These are phyloP conservation scores for Cladophialophora immunda DNA, from an alignment of 2,329 filamentous ascomycete genomes.

Conservation along the genomic window DNA sequence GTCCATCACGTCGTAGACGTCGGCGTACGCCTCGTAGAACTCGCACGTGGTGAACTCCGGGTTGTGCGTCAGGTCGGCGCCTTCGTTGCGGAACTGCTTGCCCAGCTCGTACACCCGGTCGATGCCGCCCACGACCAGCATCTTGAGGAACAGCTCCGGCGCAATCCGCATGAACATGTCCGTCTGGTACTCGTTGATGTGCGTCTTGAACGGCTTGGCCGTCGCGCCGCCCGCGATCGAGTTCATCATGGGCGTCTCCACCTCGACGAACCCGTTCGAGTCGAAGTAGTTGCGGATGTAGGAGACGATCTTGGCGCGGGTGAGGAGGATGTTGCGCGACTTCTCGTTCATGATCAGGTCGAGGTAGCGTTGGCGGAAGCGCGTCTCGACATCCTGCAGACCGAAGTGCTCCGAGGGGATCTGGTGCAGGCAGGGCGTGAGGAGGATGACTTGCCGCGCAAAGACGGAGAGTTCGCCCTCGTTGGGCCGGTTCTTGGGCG, in stretches of 20 bases:
- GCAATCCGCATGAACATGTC: slow-evolving; percentile 95
- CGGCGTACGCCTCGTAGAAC: slow-evolving; percentile 94
- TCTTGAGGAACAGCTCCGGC: slow-evolving; percentile 96
- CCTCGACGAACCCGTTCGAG: slow-evolving; percentile 85
- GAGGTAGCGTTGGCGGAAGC: slow-evolving; percentile 91
- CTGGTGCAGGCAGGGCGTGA: slow-evolving; percentile 91
- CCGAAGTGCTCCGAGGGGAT: slow-evolving; percentile 91
- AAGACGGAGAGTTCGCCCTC: slow-evolving; percentile 95
- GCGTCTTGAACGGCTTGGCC: slow-evolving; percentile 91
- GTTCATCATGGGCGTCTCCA: slow-evolving; percentile 98
- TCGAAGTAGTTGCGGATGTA: slow-evolving; percentile 93
- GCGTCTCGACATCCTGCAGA: slow-evolving; percentile 93
- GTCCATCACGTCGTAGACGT: slow-evolving; percentile 89
- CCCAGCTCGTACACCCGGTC: slow-evolving; percentile 96
- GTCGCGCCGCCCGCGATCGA: slow-evolving; percentile 94
- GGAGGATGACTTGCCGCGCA: slow-evolving; percentile 81
- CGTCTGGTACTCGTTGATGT: slow-evolving; percentile 96
- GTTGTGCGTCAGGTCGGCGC: slow-evolving; percentile 93
- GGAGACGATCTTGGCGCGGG: slow-evolving; percentile 84
- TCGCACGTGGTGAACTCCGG: slow-evolving; percentile 98
- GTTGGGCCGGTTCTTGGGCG: slow-evolving; percentile 80
- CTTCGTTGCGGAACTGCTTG: slow-evolving; percentile 94
- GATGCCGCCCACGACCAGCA: slow-evolving; percentile 90
- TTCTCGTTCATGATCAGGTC: slow-evolving; percentile 97
- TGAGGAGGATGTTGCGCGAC: slow-evolving; percentile 83